A percentile compares a stretch with the other conserved stretches of the same genome.
Evolutionary conservation across 1,284 basidiomycete genomes (phyloP).

Genomic region (Moesziomyces sp.): DNA sequence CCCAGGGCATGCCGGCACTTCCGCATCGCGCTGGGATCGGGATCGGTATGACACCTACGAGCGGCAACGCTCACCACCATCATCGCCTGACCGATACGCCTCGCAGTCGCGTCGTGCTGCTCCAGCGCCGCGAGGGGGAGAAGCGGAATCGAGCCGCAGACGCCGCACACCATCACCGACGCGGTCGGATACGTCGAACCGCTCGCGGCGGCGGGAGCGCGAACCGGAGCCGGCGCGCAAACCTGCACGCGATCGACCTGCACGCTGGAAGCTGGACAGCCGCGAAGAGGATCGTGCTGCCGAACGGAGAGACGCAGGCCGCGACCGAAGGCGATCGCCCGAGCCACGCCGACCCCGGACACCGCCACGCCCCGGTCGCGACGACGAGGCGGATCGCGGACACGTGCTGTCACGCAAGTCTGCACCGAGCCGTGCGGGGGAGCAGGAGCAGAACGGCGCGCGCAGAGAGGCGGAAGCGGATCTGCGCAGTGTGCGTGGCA

Average conservation of each 20-base stretch:
- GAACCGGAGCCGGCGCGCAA: slow-evolving; percentile 5
- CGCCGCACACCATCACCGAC: slow-evolving; percentile 24
- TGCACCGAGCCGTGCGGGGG: slow-evolving; percentile 13
- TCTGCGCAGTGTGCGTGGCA: slow-evolving; percentile 31
- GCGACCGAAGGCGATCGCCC: slow-evolving; percentile 11
- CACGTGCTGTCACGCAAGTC: slow-evolving; percentile 34
- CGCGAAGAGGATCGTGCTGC: slow-evolving; percentile 4
- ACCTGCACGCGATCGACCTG: slow-evolving; percentile 17
- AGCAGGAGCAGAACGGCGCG: slow-evolving; percentile 22
- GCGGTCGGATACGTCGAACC: slow-evolving; percentile 22
- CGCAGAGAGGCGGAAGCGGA: slow-evolving; percentile 20
- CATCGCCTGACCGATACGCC: slow-evolving; percentile 6
- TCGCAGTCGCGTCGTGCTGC: neutral
- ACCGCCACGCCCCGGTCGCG: slow-evolving; percentile 7
- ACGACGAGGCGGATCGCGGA: slow-evolving; percentile 23
- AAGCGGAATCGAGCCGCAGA: slow-evolving; percentile 8
- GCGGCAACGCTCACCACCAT: slow-evolving; percentile 14
- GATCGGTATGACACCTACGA: slow-evolving; percentile 17
- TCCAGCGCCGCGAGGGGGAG: neutral
- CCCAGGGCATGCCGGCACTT: slow-evolving; percentile 6
- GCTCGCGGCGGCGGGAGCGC: slow-evolving; percentile 15
- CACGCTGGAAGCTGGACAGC: slow-evolving; percentile 33
- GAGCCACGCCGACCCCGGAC: slow-evolving; percentile 17
- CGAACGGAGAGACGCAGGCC: slow-evolving; percentile 2
- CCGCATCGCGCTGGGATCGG: slow-evolving; percentile 3